phyloP scores from a whole-genome alignment of 148 eudicot species.

The Spergularia bocconei region DNA sequence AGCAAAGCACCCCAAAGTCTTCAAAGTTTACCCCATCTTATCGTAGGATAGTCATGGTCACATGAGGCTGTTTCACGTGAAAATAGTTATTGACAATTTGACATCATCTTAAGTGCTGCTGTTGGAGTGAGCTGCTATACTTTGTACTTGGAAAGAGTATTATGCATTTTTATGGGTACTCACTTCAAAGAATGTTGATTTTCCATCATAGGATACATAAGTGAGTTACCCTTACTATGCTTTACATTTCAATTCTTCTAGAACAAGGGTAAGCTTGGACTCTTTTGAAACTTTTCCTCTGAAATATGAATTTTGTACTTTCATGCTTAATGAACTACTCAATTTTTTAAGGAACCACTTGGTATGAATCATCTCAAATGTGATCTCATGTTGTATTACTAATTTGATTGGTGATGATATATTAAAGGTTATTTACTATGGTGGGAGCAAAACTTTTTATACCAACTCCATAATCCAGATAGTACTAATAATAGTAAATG shows the following conservation, averaged over 20 bases:
- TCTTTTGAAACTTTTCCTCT: neutral
- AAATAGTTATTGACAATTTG: no score
- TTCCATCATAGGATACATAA: neutral
- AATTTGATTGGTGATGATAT: conserved; percentile 2
- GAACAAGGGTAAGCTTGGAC: neutral
- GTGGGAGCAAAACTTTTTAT: conserved; percentile 1
- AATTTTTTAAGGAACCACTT: neutral
- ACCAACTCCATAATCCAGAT: conserved; percentile 7
- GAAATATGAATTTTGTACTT: neutral
- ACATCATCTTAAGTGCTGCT: no score
- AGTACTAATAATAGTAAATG: neutral
- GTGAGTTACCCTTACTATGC: neutral
- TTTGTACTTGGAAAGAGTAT: no score
- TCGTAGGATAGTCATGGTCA: no score
- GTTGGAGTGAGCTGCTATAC: no score
- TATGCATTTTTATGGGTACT: no score
- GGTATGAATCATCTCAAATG: neutral
- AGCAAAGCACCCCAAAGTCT: no score
- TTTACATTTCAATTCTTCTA: conserved; percentile 1
- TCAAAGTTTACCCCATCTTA: no score
- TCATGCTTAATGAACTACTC: neutral
- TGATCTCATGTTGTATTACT: neutral
- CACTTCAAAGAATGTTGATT: neutral
- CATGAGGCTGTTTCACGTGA: no score
- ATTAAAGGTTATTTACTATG: neutral